A percentile compares a stretch with the other conserved stretches of the same genome.
Evolutionary conservation across 768 basidiomycete genomes (phyloP).

Genomic region (Gloeopeniophorella convolvens): DNA sequence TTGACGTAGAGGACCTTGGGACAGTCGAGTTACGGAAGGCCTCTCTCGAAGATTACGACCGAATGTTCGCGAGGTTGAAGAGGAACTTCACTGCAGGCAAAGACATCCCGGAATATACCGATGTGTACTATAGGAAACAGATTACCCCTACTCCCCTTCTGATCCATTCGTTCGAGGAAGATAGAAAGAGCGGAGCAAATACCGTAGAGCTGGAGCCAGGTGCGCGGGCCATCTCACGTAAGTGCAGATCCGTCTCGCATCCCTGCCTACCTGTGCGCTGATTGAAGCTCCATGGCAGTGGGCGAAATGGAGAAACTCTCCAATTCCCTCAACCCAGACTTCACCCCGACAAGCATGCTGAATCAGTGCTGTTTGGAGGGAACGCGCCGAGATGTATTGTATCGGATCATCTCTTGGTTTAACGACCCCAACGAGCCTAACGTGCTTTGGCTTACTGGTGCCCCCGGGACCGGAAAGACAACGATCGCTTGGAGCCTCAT

Average conservation of each 20-base stretch:
- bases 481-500: constrained; percentile 11
- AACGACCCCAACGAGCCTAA: constrained; percentile 4
- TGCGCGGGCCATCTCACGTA: background rate
- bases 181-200: background rate
- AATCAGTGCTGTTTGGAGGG: background rate
- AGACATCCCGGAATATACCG: background rate
- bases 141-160: background rate
- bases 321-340: background rate
- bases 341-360: background rate
- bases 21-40: background rate
- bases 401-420: constrained; percentile 5
- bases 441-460: constrained; percentile 15
- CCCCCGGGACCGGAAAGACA: constrained; percentile 17
- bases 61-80: background rate
- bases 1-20: background rate
- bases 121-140: background rate
- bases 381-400: background rate
- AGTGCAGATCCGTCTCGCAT: background rate
- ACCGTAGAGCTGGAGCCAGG: background rate
- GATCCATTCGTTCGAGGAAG: background rate
- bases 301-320: background rate
- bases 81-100: constrained; percentile 10
- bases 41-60: background rate
- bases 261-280: background rate
- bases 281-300: background rate